Evolutionary conservation across 768 basidiomycete genomes (phyloP).

Genomic region (Thelephora ganbajun): DNA sequence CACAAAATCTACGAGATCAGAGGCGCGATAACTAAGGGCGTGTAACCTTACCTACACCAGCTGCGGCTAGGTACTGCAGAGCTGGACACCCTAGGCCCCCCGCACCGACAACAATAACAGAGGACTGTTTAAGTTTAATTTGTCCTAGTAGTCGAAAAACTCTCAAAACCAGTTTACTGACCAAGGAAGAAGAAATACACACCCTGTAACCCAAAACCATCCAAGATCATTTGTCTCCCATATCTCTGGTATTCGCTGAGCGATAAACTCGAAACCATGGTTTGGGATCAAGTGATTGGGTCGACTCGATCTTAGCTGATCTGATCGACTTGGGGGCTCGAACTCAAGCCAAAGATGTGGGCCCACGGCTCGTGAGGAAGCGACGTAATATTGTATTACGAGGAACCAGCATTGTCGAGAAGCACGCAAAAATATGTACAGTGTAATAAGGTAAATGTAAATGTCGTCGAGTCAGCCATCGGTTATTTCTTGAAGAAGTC

Average conservation of each 20-base stretch:
- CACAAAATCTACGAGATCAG: background rate
- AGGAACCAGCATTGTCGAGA: no score
- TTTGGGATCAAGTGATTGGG: no score
- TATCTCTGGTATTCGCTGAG: conserved; percentile 76
- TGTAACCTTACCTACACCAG: conserved; percentile 64
- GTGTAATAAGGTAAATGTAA: no score
- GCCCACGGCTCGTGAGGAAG: no score
- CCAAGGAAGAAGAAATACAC: conserved; percentile 4
- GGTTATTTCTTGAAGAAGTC: background rate
- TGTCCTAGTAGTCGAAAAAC: conserved; percentile 41
- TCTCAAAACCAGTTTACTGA: background rate
- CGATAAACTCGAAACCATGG: background rate
- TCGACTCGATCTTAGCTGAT: no score
- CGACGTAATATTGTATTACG: no score
- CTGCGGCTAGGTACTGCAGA: conserved; percentile 84
- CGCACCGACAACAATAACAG: conserved; percentile 82
- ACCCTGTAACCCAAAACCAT: conserved; percentile 81
- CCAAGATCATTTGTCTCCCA: conserved; percentile 93
- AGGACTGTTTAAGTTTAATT: conserved; percentile 59
- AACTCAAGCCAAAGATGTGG: no score
- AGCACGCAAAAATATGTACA: no score
- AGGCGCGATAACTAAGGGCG: conserved; percentile 5
- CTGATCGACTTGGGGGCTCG: no score
- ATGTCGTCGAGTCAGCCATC: no score
- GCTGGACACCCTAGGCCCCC: conserved; percentile 95